These are phyloP conservation scores for Apodospora peruviana DNA, from an alignment of 495 filamentous ascomycete genomes.

Conservation along the genomic window DNA sequence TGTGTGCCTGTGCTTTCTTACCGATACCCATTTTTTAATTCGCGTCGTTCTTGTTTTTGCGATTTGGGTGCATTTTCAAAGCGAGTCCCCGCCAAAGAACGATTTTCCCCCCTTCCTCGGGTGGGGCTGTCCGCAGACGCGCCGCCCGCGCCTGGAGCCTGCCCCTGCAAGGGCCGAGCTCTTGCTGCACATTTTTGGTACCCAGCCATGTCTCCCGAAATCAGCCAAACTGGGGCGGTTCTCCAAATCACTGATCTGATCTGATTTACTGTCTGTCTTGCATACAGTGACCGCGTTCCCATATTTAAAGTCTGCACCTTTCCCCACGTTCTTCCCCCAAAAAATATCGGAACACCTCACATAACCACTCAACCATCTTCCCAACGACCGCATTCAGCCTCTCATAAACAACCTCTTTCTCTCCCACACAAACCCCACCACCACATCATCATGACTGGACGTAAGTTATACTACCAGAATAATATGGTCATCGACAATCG, in stretches of 20 bases:
- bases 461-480: slow-evolving; percentile 54
- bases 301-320: slow-evolving; percentile 38
- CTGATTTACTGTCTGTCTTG: slow-evolving; percentile 30
- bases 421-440: slow-evolving; percentile 11
- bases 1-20: neutral
- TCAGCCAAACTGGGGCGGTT: slow-evolving; percentile 14
- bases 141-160: no score
- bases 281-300: slow-evolving; percentile 22
- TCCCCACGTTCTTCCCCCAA: slow-evolving; percentile 41
- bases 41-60: no score
- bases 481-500: slow-evolving; percentile 16
- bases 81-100: no score
- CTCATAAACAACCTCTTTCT: slow-evolving; percentile 15
- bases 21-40: no score
- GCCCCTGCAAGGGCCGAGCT: slow-evolving; percentile 6
- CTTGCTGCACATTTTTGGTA: slow-evolving; percentile 5
- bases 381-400: slow-evolving; percentile 10
- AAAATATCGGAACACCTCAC: slow-evolving; percentile 14
- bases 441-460: slow-evolving; percentile 76
- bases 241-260: slow-evolving; percentile 37
- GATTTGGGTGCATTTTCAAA: no score
- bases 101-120: no score
- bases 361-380: slow-evolving; percentile 22
- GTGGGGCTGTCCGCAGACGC: neutral
- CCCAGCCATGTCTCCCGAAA: slow-evolving; percentile 5